Conservation (phyloP, 164 flowering plant species). For the Nymphaea thermarum region DNA sequence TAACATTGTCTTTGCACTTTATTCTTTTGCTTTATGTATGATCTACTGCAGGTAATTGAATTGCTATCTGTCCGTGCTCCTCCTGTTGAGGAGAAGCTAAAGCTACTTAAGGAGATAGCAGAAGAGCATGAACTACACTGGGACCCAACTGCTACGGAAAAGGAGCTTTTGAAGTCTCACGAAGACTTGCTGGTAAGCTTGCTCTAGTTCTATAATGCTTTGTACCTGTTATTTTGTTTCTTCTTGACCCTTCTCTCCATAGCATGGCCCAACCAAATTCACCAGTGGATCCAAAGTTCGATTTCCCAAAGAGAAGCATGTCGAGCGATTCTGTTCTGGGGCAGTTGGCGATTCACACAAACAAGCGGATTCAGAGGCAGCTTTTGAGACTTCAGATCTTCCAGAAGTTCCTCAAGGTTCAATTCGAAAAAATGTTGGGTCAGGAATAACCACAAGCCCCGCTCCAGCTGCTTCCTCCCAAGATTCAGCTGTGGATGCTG, state of each 20-base stretch:
- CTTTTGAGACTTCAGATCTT: constrained; percentile 44
- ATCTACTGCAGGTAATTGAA: constrained; percentile 57
- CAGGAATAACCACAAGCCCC: constrained; percentile 17
- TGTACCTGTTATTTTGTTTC: background rate
- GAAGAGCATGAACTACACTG: constrained; percentile 86
- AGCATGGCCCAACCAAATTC: constrained; percentile 84
- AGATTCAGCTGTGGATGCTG: background rate
- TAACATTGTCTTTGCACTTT: background rate
- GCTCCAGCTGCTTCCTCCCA: constrained; percentile 11
- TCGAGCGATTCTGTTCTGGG: constrained; percentile 20
- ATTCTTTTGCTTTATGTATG: background rate
- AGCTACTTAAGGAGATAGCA: constrained; percentile 87
- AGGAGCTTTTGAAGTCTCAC: constrained; percentile 60
- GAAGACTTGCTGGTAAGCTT: constrained; percentile 75
- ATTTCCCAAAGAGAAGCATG: constrained; percentile 62
- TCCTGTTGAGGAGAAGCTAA: constrained; percentile 62
- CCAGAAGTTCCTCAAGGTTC: constrained; percentile 79
- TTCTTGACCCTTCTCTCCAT: constrained; percentile 6
- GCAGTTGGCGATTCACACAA: constrained; percentile 20
- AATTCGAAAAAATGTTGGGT: constrained; percentile 19
- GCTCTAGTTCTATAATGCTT: background rate
- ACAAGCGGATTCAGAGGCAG: constrained; percentile 43
- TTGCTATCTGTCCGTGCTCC: constrained; percentile 85
- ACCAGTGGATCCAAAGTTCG: constrained; percentile 59
- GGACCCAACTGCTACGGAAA: constrained; percentile 78